A percentile compares a stretch with the other conserved stretches of the same genome.
phyloP scores from a whole-genome alignment of 2,329 filamentous ascomycete species.

The Sarocladiaceae sp. region DNA sequence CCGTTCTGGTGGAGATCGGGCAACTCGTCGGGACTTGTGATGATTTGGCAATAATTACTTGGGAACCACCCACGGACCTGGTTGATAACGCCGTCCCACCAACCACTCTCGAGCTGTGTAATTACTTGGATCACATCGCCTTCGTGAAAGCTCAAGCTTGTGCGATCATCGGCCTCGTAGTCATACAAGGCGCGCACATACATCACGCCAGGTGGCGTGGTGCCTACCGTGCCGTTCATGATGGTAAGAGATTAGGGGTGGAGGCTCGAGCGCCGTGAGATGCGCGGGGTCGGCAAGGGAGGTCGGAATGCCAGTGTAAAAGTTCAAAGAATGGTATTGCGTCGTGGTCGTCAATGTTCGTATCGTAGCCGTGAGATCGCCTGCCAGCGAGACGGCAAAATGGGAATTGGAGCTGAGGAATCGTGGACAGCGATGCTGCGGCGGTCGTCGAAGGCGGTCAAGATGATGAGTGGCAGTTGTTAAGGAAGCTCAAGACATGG shows the following conservation, averaged over 20 bases:
- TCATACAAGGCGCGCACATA: slow-evolving; percentile 96
- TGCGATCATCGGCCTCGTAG: slow-evolving; percentile 96
- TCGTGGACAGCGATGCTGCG: background rate
- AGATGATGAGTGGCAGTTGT: background rate
- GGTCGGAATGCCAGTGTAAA: background rate
- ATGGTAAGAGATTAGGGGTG: slow-evolving; percentile 14
- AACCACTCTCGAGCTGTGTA: slow-evolving; percentile 94
- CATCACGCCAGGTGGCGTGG: slow-evolving; percentile 63
- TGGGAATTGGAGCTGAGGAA: background rate
- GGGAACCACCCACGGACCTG: slow-evolving; percentile 97
- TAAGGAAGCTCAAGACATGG: background rate
- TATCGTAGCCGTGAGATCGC: background rate
- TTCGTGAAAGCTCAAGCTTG: slow-evolving; percentile 92
- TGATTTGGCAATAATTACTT: slow-evolving; percentile 94
- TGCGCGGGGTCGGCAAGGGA: background rate
- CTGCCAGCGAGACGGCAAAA: background rate
- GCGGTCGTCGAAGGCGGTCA: background rate
- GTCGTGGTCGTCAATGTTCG: background rate
- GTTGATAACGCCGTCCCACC: slow-evolving; percentile 99
- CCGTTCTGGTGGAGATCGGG: slow-evolving; percentile 55
- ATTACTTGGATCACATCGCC: slow-evolving; percentile 98
- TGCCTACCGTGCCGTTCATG: slow-evolving; percentile 61
- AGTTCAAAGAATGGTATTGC: background rate
- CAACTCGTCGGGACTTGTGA: slow-evolving; percentile 71
- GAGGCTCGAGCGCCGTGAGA: background rate